Evolutionary conservation across 176 grass and related monocot genomes (phyloP).

Genomic region (Cenchrus purpureus): DNA sequence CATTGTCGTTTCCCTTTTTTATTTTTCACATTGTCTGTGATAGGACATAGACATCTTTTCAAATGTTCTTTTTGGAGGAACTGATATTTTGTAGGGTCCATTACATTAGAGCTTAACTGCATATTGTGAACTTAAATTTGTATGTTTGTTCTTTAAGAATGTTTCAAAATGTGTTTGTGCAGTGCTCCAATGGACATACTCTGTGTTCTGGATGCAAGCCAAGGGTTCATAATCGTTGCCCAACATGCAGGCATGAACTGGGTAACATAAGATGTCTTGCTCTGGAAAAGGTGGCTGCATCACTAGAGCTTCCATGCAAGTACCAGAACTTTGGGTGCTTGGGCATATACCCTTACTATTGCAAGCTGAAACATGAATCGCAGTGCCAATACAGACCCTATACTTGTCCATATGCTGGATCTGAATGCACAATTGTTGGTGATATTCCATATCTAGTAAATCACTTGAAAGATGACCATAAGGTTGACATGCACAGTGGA

Average conservation of each 20-base stretch:
- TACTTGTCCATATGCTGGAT: constrained; percentile 89
- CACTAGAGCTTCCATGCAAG: constrained; percentile 90
- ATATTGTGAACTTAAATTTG: constrained; percentile 1
- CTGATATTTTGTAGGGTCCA: background rate
- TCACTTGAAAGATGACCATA: constrained; percentile 94
- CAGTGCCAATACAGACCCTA: constrained; percentile 86
- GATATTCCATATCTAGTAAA: constrained; percentile 79
- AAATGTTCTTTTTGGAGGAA: constrained; percentile 1
- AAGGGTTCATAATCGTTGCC: constrained; percentile 89
- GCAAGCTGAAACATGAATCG: constrained; percentile 93
- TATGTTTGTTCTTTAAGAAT: background rate
- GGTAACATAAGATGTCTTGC: constrained; percentile 97
- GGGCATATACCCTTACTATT: constrained; percentile 91
- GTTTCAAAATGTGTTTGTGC: constrained; percentile 38
- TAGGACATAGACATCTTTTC: background rate
- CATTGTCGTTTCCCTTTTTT: background rate
- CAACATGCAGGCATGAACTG: constrained; percentile 91
- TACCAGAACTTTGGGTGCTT: constrained; percentile 89
- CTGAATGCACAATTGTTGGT: constrained; percentile 85
- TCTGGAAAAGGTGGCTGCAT: constrained; percentile 86
- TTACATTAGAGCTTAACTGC: background rate
- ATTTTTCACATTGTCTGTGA: background rate
- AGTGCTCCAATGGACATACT: constrained; percentile 97
- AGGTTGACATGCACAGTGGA: constrained; percentile 96
- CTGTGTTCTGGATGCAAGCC: constrained; percentile 92